A percentile compares a stretch with the other conserved stretches of the same genome.
Conservation (phyloP, 306 rosid species). For the Alnus glutinosa region DNA sequence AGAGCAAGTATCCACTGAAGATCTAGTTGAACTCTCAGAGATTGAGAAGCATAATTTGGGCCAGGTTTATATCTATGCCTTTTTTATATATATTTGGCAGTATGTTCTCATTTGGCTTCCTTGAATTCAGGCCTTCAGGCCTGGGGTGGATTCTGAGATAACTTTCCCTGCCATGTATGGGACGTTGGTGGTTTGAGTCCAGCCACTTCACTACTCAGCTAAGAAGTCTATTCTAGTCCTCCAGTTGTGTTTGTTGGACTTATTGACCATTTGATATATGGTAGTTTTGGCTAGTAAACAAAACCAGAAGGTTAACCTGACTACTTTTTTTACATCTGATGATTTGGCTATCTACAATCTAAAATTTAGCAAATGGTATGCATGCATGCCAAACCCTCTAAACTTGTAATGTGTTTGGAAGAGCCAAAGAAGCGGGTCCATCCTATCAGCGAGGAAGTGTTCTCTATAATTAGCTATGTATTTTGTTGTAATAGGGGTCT, state of each 20-base stretch:
- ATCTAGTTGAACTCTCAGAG: constrained; percentile 90
- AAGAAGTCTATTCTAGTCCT: not conserved
- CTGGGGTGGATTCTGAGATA: constrained; percentile 11
- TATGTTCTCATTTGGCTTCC: constrained; percentile 8
- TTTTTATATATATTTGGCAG: not conserved
- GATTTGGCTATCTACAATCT: not conserved
- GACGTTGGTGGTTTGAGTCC: not conserved
- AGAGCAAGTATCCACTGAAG: constrained; percentile 76
- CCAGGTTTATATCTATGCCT: constrained; percentile 58
- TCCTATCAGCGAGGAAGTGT: constrained; percentile 8
- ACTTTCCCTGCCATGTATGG: constrained; percentile 8
- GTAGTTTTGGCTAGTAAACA: not conserved
- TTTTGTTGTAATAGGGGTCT: not conserved
- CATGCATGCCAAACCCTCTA: constrained; percentile 6
- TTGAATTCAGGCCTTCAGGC: constrained; percentile 5
- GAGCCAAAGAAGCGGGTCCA: constrained; percentile 9
- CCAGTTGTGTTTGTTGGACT: constrained; percentile 2
- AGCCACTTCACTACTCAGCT: constrained; percentile 1
- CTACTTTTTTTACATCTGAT: not conserved
- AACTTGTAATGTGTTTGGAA: constrained; percentile 6
- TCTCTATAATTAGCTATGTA: constrained; percentile 1
- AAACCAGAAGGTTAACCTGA: not conserved
- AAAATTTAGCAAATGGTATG: constrained; percentile 8
- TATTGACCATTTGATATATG: constrained; percentile 14
- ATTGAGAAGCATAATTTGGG: constrained; percentile 89